phyloP scores from a whole-genome alignment of 345 rosid genomes.

The Mangifera indica region DNA sequence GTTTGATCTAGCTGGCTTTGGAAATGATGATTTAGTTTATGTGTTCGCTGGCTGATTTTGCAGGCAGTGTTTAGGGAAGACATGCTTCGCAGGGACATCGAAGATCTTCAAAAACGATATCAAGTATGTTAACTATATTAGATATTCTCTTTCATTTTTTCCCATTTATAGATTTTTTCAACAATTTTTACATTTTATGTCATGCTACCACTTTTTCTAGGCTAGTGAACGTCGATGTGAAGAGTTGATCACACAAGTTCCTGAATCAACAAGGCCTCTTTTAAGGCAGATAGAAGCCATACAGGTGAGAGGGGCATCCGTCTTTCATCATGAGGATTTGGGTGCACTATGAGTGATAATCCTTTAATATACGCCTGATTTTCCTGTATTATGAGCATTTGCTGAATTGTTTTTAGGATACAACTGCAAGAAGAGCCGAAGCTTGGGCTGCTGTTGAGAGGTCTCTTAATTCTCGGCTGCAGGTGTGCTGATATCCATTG shows the following conservation, averaged over 20 bases:
- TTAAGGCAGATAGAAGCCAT: constrained; percentile 97
- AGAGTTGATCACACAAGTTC: constrained; percentile 95
- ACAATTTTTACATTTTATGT: constrained; percentile 15
- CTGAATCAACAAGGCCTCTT: constrained; percentile 98
- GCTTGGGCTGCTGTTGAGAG: constrained; percentile 99
- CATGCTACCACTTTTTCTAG: constrained; percentile 35
- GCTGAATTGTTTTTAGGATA: constrained; percentile 57
- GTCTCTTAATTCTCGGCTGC: constrained; percentile 77
- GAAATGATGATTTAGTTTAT: constrained; percentile 12
- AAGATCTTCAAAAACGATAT: constrained; percentile 90
- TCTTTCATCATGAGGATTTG: background rate
- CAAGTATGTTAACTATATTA: constrained; percentile 50
- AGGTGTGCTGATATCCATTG: constrained; percentile 50
- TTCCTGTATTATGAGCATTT: constrained; percentile 16
- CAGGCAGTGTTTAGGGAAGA: constrained; percentile 88
- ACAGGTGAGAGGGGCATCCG: constrained; percentile 56
- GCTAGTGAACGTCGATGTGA: constrained; percentile 99
- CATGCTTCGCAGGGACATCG: constrained; percentile 69
- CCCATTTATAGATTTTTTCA: constrained; percentile 9
- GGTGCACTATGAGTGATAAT: constrained; percentile 1
- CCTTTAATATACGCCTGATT: constrained; percentile 13
- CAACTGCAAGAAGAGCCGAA: constrained; percentile 83
- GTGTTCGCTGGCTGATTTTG: constrained; percentile 22
- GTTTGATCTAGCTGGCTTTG: constrained; percentile 14
- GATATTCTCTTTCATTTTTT: constrained; percentile 3